phyloP scores from a whole-genome alignment of 805 yeast species.

The Danielia oregonensis region DNA sequence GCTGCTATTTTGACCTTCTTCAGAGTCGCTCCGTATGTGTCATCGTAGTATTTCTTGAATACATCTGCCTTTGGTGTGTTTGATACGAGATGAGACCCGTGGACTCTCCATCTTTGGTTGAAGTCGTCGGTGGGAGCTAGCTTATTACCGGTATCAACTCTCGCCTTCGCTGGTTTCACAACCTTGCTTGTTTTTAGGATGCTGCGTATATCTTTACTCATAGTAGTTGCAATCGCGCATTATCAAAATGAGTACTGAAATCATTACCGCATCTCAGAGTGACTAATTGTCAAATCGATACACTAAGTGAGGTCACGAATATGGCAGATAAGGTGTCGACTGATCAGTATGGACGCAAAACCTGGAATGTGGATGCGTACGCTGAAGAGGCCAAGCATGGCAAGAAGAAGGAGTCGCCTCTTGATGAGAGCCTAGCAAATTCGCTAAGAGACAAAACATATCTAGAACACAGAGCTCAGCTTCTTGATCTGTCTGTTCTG shows the following conservation, averaged over 20 bases:
- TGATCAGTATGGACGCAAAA: conserved; percentile 58
- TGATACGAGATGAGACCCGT: conserved; percentile 44
- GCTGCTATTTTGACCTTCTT: conserved; percentile 48
- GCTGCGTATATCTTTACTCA: no score
- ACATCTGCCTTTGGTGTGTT: conserved; percentile 28
- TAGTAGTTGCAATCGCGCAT: no score
- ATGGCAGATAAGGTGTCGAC: conserved; percentile 24
- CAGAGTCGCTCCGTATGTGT: not conserved
- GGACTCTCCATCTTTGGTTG: conserved; percentile 24
- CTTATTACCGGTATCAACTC: no score
- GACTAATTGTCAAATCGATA: no score
- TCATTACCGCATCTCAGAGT: no score
- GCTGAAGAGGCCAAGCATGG: conserved; percentile 42
- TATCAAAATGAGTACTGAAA: no score
- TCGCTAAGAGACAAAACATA: conserved; percentile 5
- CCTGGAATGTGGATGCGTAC: conserved; percentile 72
- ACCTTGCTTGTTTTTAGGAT: no score
- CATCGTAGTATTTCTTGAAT: conserved; percentile 1
- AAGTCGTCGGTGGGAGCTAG: no score
- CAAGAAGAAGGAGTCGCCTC: conserved; percentile 9
- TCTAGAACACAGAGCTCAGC: conserved; percentile 28
- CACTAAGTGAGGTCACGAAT: no score
- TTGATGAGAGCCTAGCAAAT: conserved; percentile 3
- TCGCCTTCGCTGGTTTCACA: no score
- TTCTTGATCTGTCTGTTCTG: conserved; percentile 27